Conservation (phyloP, 768 basidiomycete species). For the Multifurca ochricompacta region DNA sequence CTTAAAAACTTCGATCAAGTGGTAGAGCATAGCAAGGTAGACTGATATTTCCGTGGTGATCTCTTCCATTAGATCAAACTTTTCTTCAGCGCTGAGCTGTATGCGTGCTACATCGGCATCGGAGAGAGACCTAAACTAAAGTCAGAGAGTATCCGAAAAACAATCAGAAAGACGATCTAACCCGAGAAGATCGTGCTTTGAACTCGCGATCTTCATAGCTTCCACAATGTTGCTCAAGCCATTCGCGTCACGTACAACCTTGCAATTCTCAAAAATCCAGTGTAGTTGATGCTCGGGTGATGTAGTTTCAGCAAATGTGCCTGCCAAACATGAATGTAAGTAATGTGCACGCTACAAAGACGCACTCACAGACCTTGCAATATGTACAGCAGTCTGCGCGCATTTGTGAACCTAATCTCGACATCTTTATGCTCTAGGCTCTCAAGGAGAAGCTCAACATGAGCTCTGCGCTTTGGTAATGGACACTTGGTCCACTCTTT, state of each 20-base stretch:
- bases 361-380: slow-evolving; percentile 61
- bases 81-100: slow-evolving; percentile 61
- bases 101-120: slow-evolving; percentile 68
- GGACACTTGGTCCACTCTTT: slow-evolving; percentile 77
- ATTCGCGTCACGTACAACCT: slow-evolving; percentile 73
- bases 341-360: slow-evolving; percentile 4
- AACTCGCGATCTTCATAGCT: slow-evolving; percentile 83
- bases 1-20: slow-evolving; percentile 89
- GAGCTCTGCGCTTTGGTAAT: slow-evolving; percentile 52
- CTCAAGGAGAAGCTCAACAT: slow-evolving; percentile 76
- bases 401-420: slow-evolving; percentile 79
- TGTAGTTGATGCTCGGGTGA: slow-evolving; percentile 93
- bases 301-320: slow-evolving; percentile 83
- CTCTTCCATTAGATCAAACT: slow-evolving; percentile 78
- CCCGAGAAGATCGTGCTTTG: slow-evolving; percentile 82
- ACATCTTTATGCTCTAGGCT: slow-evolving; percentile 81
- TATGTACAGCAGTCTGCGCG: slow-evolving; percentile 81
- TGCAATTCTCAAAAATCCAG: slow-evolving; percentile 93
- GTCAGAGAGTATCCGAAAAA: not conserved
- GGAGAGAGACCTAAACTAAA: slow-evolving; percentile 51
- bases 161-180: slow-evolving; percentile 24
- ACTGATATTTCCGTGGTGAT: slow-evolving; percentile 87
- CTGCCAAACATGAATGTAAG: slow-evolving; percentile 32
- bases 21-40: slow-evolving; percentile 93
- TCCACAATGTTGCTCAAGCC: slow-evolving; percentile 77